Evolutionary conservation across 1,284 basidiomycete species (phyloP), one percentile per base, ranked within the genome.

Genomic region (Cutaneotrichosporon sp.): DNA sequence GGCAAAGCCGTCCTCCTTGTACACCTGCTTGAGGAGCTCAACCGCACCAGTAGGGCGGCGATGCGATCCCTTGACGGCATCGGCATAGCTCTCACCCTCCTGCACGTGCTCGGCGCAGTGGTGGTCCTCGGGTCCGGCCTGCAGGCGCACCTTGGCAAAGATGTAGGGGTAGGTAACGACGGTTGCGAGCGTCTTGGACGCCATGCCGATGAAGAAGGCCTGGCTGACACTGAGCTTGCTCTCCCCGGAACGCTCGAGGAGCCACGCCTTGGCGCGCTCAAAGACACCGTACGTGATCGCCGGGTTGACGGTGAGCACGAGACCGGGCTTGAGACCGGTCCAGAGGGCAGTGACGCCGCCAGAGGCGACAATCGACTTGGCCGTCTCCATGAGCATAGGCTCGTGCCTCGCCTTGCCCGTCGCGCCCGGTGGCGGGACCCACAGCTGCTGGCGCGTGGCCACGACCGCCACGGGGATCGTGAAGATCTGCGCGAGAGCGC

Each of bases 401-500:
- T 73, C 61, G 53, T 65, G 70, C n/a, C 70, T 56, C 7, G 62
- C 66, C 66, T 63, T 64, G 64, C 66, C 66, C 16, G 62, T 60
- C 10, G 65, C 65, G 42, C 62, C 62, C 26, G 62, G 58, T 11
- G 63, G 65, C 21, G 68, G 58, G n/a, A 66, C 63, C 38, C 90
- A 90, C 58, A 97, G 86, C 82, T 99, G 97, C 81, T 99, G 97
- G 30, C 97, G 87, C 1, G 96, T 99, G 14, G 97, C 96, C 74
- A 99, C 96, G 62, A 99, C 95, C 22, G 92, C 88, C 22, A 99
- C 95, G 32, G 97, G 97, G 73, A 99, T 97, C 32, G 97, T 99
- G 82, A 98, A 99, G 69, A 99, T 89, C 80, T 99, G 97, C 6
- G 95, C 95, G 46, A 99, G 86, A 0, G 89, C 95, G 18, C 95